Evolutionary conservation across 2,329 filamentous ascomycete genomes (phyloP), one percentile per base, ranked within the genome.

Genomic region (Hypoxylon sp.): DNA sequence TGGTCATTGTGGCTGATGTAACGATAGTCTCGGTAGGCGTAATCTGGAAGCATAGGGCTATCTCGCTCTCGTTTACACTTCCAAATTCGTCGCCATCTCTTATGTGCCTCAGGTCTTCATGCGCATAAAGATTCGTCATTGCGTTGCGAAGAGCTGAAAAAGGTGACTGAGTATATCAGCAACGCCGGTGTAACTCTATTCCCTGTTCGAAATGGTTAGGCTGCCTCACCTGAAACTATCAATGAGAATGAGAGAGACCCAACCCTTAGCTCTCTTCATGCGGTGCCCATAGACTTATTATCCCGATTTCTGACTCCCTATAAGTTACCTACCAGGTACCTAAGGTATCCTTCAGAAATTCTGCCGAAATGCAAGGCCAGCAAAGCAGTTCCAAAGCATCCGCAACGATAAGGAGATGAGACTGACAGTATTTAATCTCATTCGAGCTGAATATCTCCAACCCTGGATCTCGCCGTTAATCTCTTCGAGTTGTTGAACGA

Each of bases 1-100:
- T 36, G 21, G 36, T 13, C 28, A 38, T 13, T 17, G 59, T 62
- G 59, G 59, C 59, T 62, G 59, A 53, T 56, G 50, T 25, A 56
- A 49, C 23, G 51, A 50, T 50, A 17, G 30, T 19, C 55, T 45
- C 28, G 23, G 32, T 17, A 30, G 23, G 45, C 21, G 21, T 21
- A 25, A 48, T 28, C 13, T 14, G 2, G 36, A 17, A 25, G 13
- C 23, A 9, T 30, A 30, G 13, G 38, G 21, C 14, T 30, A 4
- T 30, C 38, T 57, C 53, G n/a, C 53, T 32, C 17, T 57, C 53
- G 38, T 17, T 57, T 28, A 41, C 17, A 43, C 7, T 43, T 43
- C 38, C 38, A 43, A 9, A 43, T 43, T 5, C 17, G 3, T 36
- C 34, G n/a, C 5, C 34, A 36, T n/a, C 34, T 10, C 17, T 21